phyloP scores from a whole-genome alignment of 768 basidiomycete genomes.

The Imleria badia region DNA sequence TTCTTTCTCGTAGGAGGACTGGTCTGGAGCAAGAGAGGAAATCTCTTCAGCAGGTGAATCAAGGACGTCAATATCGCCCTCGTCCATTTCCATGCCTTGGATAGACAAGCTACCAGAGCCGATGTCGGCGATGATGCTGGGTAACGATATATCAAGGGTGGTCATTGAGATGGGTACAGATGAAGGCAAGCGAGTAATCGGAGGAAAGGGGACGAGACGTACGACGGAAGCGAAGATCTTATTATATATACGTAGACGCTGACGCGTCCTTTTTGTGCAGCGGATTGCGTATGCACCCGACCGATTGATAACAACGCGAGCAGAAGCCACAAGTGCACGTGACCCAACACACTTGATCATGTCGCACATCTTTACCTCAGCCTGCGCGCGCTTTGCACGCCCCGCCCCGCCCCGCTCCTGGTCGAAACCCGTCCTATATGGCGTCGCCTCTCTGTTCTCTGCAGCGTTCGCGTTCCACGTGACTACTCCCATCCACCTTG shows the following conservation, averaged over 20 bases:
- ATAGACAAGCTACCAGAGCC: slow-evolving; percentile 23
- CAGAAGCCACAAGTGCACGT: slow-evolving; percentile 9
- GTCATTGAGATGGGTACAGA: slow-evolving; percentile 23
- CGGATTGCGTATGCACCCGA: slow-evolving; percentile 13
- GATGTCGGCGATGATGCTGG: slow-evolving; percentile 28
- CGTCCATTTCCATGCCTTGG: slow-evolving; percentile 48
- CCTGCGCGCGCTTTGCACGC: background rate
- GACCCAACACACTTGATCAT: slow-evolving; percentile 5
- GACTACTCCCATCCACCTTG: slow-evolving; percentile 41
- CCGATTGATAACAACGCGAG: background rate
- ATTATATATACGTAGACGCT: slow-evolving; percentile 22
- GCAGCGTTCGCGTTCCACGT: slow-evolving; percentile 27
- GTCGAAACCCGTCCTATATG: slow-evolving; percentile 30
- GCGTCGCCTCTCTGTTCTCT: slow-evolving; percentile 34
- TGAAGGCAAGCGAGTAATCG: slow-evolving; percentile 15
- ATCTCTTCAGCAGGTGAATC: slow-evolving; percentile 41
- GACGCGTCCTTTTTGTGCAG: slow-evolving; percentile 26
- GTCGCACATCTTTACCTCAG: slow-evolving; percentile 1
- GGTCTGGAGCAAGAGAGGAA: slow-evolving; percentile 21
- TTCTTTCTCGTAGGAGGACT: slow-evolving; percentile 55
- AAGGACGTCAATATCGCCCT: slow-evolving; percentile 50
- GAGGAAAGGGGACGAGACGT: slow-evolving; percentile 24
- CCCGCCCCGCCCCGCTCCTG: slow-evolving; percentile 3
- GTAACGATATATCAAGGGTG: slow-evolving; percentile 17
- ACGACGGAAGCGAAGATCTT: slow-evolving; percentile 13